These are phyloP conservation scores for Abrus pulchellus DNA, from an alignment of 306 rosid genomes.

Conservation along the genomic window DNA sequence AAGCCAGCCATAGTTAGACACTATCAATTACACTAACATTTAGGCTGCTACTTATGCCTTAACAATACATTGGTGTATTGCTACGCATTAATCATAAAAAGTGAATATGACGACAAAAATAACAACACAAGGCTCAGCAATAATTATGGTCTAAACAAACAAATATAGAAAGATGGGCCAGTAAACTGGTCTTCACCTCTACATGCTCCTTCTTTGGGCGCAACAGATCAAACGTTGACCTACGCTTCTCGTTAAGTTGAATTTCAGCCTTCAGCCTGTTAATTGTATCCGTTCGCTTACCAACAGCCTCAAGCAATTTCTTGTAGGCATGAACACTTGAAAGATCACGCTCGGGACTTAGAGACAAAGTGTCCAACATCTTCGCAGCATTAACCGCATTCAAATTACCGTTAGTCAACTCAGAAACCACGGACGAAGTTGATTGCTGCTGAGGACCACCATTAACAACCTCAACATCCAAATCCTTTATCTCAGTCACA, in stretches of 20 bases:
- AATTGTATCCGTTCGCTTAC: slow-evolving; percentile 50
- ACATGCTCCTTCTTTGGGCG: slow-evolving; percentile 63
- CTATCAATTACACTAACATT: slow-evolving; percentile 35
- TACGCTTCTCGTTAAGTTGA: slow-evolving; percentile 58
- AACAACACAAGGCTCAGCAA: neutral
- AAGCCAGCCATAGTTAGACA: slow-evolving; percentile 34
- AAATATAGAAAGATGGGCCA: neutral
- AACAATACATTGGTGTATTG: neutral
- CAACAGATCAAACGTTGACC: slow-evolving; percentile 45
- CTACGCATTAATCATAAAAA: slow-evolving; percentile 7
- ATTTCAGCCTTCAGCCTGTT: slow-evolving; percentile 60
- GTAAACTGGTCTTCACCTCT: slow-evolving; percentile 59
- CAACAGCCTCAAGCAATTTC: slow-evolving; percentile 64
- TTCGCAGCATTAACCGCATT: slow-evolving; percentile 55
- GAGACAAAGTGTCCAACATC: slow-evolving; percentile 54
- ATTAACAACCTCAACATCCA: slow-evolving; percentile 49
- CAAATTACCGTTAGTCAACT: slow-evolving; percentile 52
- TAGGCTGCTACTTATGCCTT: slow-evolving; percentile 21
- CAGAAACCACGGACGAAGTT: slow-evolving; percentile 60
- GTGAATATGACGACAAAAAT: neutral
- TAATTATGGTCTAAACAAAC: slow-evolving; percentile 19
- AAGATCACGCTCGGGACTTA: slow-evolving; percentile 44
- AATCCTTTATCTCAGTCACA: slow-evolving; percentile 50
- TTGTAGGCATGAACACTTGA: slow-evolving; percentile 59
- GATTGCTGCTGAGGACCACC: slow-evolving; percentile 54